phyloP scores from a whole-genome alignment of 306 rosid species.

The Luffa acutangula region DNA sequence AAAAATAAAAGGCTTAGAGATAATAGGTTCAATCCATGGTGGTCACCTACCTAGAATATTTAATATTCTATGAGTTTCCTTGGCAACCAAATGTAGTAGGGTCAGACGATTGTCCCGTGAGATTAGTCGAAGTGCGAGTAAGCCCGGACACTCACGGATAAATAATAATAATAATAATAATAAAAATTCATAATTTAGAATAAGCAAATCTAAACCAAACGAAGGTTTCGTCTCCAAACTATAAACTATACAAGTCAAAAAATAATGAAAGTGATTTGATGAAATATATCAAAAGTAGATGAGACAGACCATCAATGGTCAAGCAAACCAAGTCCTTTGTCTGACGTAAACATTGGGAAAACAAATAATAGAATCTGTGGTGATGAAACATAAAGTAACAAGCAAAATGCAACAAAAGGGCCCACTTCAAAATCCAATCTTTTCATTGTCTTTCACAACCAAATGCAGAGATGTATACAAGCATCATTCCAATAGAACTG shows the following conservation, averaged over 20 bases:
- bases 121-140: too few species aligned
- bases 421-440: not conserved
- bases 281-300: not conserved
- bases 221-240: not conserved
- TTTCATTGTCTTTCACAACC: not conserved
- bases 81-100: too few species aligned
- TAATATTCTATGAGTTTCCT: too few species aligned
- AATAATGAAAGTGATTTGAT: not conserved
- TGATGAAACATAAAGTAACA: not conserved
- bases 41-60: too few species aligned
- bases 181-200: not conserved
- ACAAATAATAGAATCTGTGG: not conserved
- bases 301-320: not conserved
- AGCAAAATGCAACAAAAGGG: not conserved
- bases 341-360: not conserved
- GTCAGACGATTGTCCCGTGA: too few species aligned
- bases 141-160: too few species aligned
- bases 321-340: not conserved
- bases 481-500: not conserved
- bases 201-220: not conserved
- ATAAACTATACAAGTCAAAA: not conserved
- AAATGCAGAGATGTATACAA: constrained; percentile 1
- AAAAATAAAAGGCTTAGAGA: too few species aligned
- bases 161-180: too few species aligned
- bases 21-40: too few species aligned